Percentiles rank a stretch among this genome's conserved stretches.
These are phyloP conservation scores for Colletotrichum neosansevieriae DNA, from an alignment of 2,329 filamentous ascomycete species.

Conservation along the genomic window DNA sequence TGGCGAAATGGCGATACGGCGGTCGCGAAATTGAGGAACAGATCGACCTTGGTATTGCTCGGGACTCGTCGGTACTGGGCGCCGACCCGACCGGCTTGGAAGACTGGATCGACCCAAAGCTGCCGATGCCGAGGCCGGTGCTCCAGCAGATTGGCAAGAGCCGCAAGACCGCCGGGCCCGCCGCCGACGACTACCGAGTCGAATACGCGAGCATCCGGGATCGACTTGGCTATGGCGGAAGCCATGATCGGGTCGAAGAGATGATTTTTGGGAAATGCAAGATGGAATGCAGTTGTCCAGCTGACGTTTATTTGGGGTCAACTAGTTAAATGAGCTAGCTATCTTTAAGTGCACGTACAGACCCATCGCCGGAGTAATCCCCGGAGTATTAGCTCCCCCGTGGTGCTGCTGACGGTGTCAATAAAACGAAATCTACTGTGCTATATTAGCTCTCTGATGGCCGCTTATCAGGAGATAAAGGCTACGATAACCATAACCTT, in stretches of 20 bases:
- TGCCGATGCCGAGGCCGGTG: conserved; percentile 3
- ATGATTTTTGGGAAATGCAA: neutral
- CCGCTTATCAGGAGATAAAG: neutral
- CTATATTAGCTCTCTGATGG: no score
- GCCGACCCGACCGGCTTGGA: conserved; percentile 7
- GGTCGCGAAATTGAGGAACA: conserved; percentile 3
- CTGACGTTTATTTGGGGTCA: no score
- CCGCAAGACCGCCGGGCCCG: neutral
- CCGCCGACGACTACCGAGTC: conserved; percentile 11
- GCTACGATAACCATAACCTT: no score
- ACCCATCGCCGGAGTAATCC: no score
- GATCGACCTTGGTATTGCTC: conserved; percentile 8
- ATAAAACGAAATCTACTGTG: no score
- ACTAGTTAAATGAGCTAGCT: no score
- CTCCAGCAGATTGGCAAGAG: neutral
- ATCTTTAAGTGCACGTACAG: no score
- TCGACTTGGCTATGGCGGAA: conserved; percentile 2
- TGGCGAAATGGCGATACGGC: conserved; percentile 1
- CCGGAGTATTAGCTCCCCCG: no score
- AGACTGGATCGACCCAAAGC: conserved; percentile 7
- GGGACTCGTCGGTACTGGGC: neutral
- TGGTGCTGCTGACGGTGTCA: no score
- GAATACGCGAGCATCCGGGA: neutral
- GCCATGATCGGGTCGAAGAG: neutral
- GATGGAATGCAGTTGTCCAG: no score